Percentiles rank a stretch among this genome's conserved stretches.
phyloP scores from a whole-genome alignment of 2,329 filamentous ascomycete genomes.

The Metarhizium humberi region DNA sequence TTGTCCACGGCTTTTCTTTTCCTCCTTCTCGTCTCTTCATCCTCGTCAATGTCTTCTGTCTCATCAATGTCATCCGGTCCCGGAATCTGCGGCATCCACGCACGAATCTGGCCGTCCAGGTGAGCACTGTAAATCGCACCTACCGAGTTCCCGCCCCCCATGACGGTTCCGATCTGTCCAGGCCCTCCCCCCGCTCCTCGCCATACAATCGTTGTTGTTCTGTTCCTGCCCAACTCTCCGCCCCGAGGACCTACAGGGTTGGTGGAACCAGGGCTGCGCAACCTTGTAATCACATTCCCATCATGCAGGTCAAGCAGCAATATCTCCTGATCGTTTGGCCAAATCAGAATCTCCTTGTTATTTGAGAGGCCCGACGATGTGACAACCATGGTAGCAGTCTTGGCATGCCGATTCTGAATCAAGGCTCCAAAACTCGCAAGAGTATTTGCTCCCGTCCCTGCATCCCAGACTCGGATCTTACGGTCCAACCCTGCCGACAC shows the following conservation, averaged over 20 bases:
- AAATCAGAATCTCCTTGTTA: constrained; percentile 61
- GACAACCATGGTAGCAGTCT: constrained; percentile 51
- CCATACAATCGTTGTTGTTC: constrained; percentile 72
- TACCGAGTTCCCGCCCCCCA: constrained; percentile 42
- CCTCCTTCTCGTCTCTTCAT: constrained; percentile 38
- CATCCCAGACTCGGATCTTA: constrained; percentile 80
- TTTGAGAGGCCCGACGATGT: constrained; percentile 50
- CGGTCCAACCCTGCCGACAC: constrained; percentile 78
- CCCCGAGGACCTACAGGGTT: constrained; percentile 28
- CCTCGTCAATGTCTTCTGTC: constrained; percentile 29
- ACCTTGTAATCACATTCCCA: constrained; percentile 60
- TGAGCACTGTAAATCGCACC: constrained; percentile 70
- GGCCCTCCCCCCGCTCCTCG: constrained; percentile 50
- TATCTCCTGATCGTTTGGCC: constrained; percentile 74
- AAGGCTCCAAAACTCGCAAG: constrained; percentile 79
- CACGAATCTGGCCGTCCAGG: constrained; percentile 71
- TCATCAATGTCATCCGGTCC: constrained; percentile 42
- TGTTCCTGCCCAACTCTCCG: constrained; percentile 51
- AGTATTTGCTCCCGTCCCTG: constrained; percentile 71
- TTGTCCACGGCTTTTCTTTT: constrained; percentile 75
- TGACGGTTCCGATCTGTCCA: constrained; percentile 47
- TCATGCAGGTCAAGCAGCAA: constrained; percentile 72
- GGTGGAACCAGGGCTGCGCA: constrained; percentile 54
- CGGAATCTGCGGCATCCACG: constrained; percentile 58
- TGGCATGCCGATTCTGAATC: constrained; percentile 62